A percentile compares a stretch with the other conserved stretches of the same genome.
Conservation (phyloP, 352 stramenopile genomes). For the Phytopythium delawarense region DNA sequence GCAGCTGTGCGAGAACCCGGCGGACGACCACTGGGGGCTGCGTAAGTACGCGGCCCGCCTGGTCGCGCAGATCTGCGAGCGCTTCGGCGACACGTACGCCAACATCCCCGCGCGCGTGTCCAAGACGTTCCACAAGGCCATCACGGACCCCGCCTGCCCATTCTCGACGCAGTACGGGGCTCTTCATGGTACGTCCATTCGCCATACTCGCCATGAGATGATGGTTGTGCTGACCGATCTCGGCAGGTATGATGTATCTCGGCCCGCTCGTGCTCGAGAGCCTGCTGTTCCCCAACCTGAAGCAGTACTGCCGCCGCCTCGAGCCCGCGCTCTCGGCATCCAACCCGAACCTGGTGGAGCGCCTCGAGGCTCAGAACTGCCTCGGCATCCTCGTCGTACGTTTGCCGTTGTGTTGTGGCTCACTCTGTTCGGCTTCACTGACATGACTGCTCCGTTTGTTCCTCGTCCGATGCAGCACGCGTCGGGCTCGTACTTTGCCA, state of each 20-base stretch:
- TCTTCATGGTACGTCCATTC: constrained; percentile 65
- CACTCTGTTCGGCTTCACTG: no score
- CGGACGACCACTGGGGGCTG: constrained; percentile 89
- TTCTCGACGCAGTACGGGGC: constrained; percentile 91
- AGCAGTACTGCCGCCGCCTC: constrained; percentile 84
- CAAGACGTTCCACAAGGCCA: constrained; percentile 88
- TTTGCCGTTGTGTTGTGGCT: not conserved
- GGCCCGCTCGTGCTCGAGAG: constrained; percentile 91
- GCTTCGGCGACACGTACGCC: constrained; percentile 88
- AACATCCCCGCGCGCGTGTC: constrained; percentile 90
- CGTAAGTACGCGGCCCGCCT: constrained; percentile 81
- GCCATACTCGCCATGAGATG: not conserved
- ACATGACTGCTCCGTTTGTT: not conserved
- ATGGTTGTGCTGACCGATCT: not conserved
- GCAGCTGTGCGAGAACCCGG: constrained; percentile 82
- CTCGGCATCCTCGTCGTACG: constrained; percentile 83
- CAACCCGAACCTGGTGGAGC: constrained; percentile 74
- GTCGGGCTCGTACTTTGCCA: constrained; percentile 74
- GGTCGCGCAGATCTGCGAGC: constrained; percentile 79
- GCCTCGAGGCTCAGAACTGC: constrained; percentile 82
- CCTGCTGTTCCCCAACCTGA: constrained; percentile 88
- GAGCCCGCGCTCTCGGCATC: constrained; percentile 72
- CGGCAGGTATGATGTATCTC: constrained; percentile 80
- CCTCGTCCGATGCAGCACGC: constrained; percentile 41
- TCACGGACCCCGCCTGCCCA: constrained; percentile 66